Conservation (phyloP, 2,329 filamentous ascomycete species). For the Cladosporium sphaerospermum region DNA sequence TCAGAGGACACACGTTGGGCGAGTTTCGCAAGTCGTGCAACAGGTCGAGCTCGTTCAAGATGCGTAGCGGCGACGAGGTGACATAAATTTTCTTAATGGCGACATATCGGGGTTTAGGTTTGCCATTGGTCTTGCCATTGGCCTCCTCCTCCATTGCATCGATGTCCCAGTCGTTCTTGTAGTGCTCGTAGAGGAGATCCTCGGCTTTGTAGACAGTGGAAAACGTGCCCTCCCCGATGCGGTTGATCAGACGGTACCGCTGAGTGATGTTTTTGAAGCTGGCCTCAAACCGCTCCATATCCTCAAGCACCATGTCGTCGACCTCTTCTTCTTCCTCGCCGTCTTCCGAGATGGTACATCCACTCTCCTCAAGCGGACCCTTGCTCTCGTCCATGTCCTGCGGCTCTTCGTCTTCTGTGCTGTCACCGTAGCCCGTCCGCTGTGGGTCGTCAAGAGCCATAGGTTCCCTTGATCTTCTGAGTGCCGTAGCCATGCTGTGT, state of each 20-base stretch:
- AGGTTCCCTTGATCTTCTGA: constrained; percentile 15
- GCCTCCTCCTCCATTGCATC: constrained; percentile 57
- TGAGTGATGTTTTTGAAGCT: constrained; percentile 79
- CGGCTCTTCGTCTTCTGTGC: constrained; percentile 29
- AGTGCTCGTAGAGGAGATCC: constrained; percentile 77
- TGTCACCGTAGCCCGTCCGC: constrained; percentile 14
- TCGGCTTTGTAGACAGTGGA: constrained; percentile 99
- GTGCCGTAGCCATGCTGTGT: constrained; percentile 19
- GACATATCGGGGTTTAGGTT: constrained; percentile 64
- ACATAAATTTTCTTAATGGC: constrained; percentile 99
- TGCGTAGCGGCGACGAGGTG: constrained; percentile 86
- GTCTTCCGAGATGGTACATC: constrained; percentile 43
- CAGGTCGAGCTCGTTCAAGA: constrained; percentile 92
- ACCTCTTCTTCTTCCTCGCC: constrained; percentile 49
- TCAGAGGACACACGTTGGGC: constrained; percentile 82
- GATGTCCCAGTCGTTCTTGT: constrained; percentile 81
- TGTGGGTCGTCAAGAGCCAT: constrained; percentile 21
- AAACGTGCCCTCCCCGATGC: constrained; percentile 97
- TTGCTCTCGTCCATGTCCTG: constrained; percentile 44
- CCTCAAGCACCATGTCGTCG: constrained; percentile 65
- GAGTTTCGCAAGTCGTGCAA: constrained; percentile 80
- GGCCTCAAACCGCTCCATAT: constrained; percentile 79
- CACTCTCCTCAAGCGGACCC: constrained; percentile 45
- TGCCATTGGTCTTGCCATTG: constrained; percentile 21
- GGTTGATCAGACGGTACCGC: constrained; percentile 85